These are phyloP conservation scores for Amesomyces nigricolor DNA, from an alignment of 2,329 filamentous ascomycete genomes.

Conservation along the genomic window DNA sequence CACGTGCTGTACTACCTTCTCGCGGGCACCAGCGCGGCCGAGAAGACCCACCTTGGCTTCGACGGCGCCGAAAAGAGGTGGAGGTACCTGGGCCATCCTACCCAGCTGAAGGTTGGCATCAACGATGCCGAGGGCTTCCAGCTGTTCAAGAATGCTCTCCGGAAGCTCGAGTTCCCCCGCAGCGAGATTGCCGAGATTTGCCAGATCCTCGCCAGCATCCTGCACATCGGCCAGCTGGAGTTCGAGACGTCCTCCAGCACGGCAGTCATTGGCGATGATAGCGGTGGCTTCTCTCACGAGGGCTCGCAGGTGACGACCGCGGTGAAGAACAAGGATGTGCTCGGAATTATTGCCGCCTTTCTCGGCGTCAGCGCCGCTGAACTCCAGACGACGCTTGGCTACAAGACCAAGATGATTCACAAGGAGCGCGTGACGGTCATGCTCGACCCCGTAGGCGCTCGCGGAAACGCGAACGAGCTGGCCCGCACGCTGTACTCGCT, in stretches of 20 bases:
- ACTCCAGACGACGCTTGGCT: conserved; percentile 81
- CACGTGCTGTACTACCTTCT: conserved; percentile 94
- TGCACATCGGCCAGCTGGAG: conserved; percentile 97
- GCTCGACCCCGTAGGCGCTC: conserved; percentile 86
- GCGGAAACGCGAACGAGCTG: conserved; percentile 88
- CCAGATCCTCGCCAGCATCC: conserved; percentile 84
- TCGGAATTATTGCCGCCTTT: conserved; percentile 87
- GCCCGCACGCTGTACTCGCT: conserved; percentile 90
- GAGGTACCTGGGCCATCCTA: conserved; percentile 94
- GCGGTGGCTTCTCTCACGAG: conserved; percentile 93
- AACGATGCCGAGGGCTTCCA: conserved; percentile 95
- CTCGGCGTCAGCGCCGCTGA: conserved; percentile 76
- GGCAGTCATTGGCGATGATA: conserved; percentile 76
- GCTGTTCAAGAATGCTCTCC: conserved; percentile 91
- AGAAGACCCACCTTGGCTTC: conserved; percentile 76
- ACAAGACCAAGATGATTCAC: conserved; percentile 95
- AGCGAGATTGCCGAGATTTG: conserved; percentile 95
- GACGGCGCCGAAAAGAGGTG: conserved; percentile 67
- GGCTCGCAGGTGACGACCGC: conserved; percentile 79
- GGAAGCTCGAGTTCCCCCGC: conserved; percentile 89
- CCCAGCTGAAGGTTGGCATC: conserved; percentile 93
- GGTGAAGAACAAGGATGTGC: conserved; percentile 88
- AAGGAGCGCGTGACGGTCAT: conserved; percentile 97
- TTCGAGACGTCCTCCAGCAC: conserved; percentile 81
- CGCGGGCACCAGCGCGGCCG: conserved; percentile 81